These are phyloP conservation scores for Monosporascus ibericus DNA, from an alignment of 2,329 filamentous ascomycete genomes.

Conservation along the genomic window DNA sequence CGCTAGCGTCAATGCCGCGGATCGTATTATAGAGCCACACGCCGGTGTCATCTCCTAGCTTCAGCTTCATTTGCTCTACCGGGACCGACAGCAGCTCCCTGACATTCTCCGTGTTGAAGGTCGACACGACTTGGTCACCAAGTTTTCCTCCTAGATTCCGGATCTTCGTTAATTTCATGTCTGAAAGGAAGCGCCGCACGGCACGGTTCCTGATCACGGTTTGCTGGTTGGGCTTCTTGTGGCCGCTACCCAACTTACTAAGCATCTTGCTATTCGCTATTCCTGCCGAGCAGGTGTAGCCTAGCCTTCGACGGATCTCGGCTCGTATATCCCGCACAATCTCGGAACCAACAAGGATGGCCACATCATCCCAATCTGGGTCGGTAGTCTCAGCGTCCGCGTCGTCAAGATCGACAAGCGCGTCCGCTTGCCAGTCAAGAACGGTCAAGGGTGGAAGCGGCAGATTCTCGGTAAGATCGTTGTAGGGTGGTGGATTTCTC, in stretches of 20 bases:
- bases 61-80: constrained; percentile 69
- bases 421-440: constrained; percentile 78
- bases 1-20: constrained; percentile 77
- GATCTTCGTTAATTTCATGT: constrained; percentile 92
- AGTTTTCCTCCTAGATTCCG: constrained; percentile 92
- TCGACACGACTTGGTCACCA: constrained; percentile 76
- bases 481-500: constrained; percentile 59
- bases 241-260: constrained; percentile 83
- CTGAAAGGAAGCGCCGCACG: constrained; percentile 68
- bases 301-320: constrained; percentile 61
- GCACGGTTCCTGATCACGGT: constrained; percentile 89
- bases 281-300: constrained; percentile 89
- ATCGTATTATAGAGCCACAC: constrained; percentile 80
- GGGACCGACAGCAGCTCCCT: constrained; percentile 67
- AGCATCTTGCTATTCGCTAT: constrained; percentile 91
- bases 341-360: constrained; percentile 78
- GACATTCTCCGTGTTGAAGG: constrained; percentile 75
- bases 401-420: constrained; percentile 71
- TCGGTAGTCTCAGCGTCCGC: constrained; percentile 68
- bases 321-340: constrained; percentile 73
- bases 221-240: constrained; percentile 91
- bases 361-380: constrained; percentile 95
- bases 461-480: constrained; percentile 64
- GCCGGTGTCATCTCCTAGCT: constrained; percentile 77
- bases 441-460: constrained; percentile 64